phyloP scores from a whole-genome alignment of 306 rosid genomes.

The Casuarina glauca region DNA sequence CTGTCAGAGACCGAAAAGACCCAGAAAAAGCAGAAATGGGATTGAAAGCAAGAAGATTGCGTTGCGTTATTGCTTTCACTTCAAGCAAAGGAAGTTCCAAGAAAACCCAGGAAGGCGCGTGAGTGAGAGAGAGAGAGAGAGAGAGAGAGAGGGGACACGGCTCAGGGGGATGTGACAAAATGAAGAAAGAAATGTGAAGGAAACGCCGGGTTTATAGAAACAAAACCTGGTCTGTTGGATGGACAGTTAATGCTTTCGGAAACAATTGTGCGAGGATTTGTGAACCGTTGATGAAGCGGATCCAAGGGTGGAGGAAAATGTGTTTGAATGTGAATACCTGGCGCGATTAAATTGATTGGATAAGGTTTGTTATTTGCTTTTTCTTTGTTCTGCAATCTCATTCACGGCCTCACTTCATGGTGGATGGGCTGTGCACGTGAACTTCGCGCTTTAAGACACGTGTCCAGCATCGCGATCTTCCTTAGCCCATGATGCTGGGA shows the following conservation, averaged over 20 bases:
- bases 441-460: slow-evolving; percentile 20
- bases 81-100: background rate
- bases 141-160: background rate
- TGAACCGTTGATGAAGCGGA: slow-evolving; percentile 8
- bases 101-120: background rate
- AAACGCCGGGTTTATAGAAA: background rate
- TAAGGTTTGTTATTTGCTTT: slow-evolving; percentile 12
- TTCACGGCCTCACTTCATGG: background rate
- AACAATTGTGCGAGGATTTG: background rate
- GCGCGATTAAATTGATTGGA: slow-evolving; percentile 6
- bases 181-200: background rate
- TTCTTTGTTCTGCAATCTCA: too few relatives aligned
- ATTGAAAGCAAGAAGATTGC: too few relatives aligned
- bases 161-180: background rate
- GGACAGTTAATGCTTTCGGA: too few relatives aligned
- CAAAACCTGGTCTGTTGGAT: too few relatives aligned
- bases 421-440: background rate
- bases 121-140: background rate
- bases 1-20: background rate
- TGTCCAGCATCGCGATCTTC: background rate
- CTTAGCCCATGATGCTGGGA: background rate
- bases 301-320: slow-evolving; percentile 22
- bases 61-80: background rate
- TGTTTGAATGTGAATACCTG: background rate
- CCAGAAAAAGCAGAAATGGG: background rate